These are phyloP conservation scores for Fonsecaea nubica DNA, from an alignment of 2,329 filamentous ascomycete genomes.

Conservation along the genomic window DNA sequence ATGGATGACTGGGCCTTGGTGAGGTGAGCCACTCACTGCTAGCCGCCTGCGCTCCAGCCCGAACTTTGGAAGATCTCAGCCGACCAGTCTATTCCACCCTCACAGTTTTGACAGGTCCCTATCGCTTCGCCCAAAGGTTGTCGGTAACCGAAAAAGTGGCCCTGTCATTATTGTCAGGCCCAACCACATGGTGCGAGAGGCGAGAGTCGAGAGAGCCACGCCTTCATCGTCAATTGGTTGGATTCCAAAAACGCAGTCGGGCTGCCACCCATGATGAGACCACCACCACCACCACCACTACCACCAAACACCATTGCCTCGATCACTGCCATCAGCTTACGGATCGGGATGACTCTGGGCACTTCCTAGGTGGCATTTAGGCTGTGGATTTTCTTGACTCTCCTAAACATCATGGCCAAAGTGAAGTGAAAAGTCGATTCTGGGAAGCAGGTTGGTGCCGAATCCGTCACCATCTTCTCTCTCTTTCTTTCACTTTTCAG, in stretches of 20 bases:
- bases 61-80: neutral
- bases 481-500: neutral
- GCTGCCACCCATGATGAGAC: neutral
- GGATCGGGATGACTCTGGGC: constrained; percentile 11
- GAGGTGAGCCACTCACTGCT: neutral
- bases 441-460: constrained; percentile 2
- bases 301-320: no score
- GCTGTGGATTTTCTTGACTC: neutral
- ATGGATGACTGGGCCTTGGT: neutral
- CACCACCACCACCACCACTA: neutral
- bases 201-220: neutral
- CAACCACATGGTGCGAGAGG: constrained; percentile 14
- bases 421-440: constrained; percentile 8
- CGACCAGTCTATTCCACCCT: neutral
- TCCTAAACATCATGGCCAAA: neutral
- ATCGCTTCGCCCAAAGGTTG: neutral
- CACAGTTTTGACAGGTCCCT: no score
- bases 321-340: constrained; percentile 14
- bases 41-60: neutral
- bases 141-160: neutral
- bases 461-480: neutral
- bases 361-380: neutral
- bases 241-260: neutral
- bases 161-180: neutral
- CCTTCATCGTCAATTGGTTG: no score